Evolutionary conservation across 139 green algal species (phyloP).

Genomic region (Edaphochlamys debaryana): DNA sequence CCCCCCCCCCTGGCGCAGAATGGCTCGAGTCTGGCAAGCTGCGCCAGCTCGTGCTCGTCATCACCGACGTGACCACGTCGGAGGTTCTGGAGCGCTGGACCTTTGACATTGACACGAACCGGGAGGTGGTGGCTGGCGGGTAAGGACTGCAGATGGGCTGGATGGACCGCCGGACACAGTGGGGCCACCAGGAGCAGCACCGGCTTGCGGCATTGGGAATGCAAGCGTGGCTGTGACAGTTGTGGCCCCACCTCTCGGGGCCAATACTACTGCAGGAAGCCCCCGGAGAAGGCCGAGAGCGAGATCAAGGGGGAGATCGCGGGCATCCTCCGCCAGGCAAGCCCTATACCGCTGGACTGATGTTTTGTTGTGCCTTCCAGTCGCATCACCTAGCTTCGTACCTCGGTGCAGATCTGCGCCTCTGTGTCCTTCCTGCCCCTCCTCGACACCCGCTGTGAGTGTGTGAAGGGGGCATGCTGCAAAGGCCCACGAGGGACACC

Average conservation of each 20-base stretch:
- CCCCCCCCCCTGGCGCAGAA: constrained; percentile 55
- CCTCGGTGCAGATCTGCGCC: constrained; percentile 96
- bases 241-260: neutral
- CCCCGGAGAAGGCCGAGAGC: constrained; percentile 83
- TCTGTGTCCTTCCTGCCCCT: constrained; percentile 96
- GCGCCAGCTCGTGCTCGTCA: constrained; percentile 93
- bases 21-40: constrained; percentile 89
- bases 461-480: too few relatives aligned
- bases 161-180: too few relatives aligned
- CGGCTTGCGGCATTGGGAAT: too few relatives aligned
- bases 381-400: too few relatives aligned
- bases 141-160: too few relatives aligned
- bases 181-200: too few relatives aligned
- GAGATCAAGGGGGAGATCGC: constrained; percentile 92
- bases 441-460: constrained; percentile 85
- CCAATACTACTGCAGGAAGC: constrained; percentile 56
- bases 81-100: constrained; percentile 95
- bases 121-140: constrained; percentile 66
- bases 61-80: constrained; percentile 71
- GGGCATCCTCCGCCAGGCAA: constrained; percentile 93
- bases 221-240: too few relatives aligned
- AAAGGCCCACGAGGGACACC: too few relatives aligned
- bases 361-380: too few relatives aligned
- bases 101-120: constrained; percentile 94
- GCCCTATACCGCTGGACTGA: too few relatives aligned